These are phyloP conservation scores for Epithemia pelagica DNA, from an alignment of 108 stramenopile species.

Conservation along the genomic window DNA sequence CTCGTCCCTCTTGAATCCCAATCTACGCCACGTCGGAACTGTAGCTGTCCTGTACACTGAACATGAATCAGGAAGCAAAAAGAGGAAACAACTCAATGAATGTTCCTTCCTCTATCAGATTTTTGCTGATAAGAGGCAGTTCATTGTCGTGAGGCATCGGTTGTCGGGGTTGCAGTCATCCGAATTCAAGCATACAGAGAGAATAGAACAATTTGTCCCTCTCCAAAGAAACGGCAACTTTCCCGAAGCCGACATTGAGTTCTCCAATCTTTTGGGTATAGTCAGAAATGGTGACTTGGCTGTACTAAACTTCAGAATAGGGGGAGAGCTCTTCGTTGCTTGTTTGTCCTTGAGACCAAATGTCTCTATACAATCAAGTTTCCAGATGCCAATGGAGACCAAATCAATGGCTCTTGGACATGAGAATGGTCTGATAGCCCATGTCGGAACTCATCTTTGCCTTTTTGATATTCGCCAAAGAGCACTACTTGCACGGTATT, in stretches of 20 bases:
- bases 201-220: too few relatives aligned
- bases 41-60: too few relatives aligned
- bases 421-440: not conserved
- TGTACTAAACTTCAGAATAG: not conserved
- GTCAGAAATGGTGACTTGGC: not conserved
- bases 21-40: too few relatives aligned
- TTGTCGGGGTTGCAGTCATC: not conserved
- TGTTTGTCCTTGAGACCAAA: slow-evolving; percentile 1
- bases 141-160: not conserved
- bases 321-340: not conserved
- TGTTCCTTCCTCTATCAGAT: slow-evolving; percentile 3
- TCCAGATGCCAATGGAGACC: not conserved
- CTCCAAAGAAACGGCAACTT: too few relatives aligned
- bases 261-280: not conserved
- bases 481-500: not conserved
- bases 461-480: not conserved
- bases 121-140: not conserved
- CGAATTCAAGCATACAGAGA: too few relatives aligned
- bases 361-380: not conserved
- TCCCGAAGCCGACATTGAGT: not conserved
- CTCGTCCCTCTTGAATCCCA: too few relatives aligned
- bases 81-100: too few relatives aligned
- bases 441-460: not conserved
- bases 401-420: not conserved
- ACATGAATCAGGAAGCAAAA: too few relatives aligned